A percentile compares a stretch with the other conserved stretches of the same genome.
Evolutionary conservation across 805 yeast genomes (phyloP).

Genomic region (Candida odintsovae): DNA sequence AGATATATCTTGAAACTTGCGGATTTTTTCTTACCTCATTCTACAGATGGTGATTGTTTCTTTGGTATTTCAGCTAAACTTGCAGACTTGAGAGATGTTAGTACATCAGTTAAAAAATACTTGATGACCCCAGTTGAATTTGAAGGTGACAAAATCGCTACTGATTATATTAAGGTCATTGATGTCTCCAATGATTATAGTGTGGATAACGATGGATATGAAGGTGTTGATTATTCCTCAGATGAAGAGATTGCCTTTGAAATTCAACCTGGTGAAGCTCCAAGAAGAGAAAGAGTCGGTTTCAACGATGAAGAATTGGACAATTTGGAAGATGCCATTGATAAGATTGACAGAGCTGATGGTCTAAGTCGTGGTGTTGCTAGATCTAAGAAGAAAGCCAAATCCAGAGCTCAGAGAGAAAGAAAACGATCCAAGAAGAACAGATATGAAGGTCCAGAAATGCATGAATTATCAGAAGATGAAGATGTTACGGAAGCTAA

Average conservation of each 20-base stretch:
- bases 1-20: slow-evolving; percentile 40
- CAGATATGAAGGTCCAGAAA: slow-evolving; percentile 7
- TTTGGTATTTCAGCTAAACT: slow-evolving; percentile 30
- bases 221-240: slow-evolving; percentile 31
- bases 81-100: slow-evolving; percentile 28
- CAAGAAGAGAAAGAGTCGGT: slow-evolving; percentile 5
- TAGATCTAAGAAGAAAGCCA: slow-evolving; percentile 7
- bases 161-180: slow-evolving; percentile 25
- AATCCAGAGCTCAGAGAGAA: slow-evolving; percentile 6
- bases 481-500: slow-evolving; percentile 13
- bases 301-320: slow-evolving; percentile 18
- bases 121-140: slow-evolving; percentile 29
- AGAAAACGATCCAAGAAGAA: slow-evolving; percentile 4
- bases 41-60: slow-evolving; percentile 33
- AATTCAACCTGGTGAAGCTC: slow-evolving; percentile 16
- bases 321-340: slow-evolving; percentile 14
- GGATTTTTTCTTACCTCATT: slow-evolving; percentile 41
- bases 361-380: slow-evolving; percentile 18
- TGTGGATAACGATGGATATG: slow-evolving; percentile 31
- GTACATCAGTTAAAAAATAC: slow-evolving; percentile 38
- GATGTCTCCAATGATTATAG: slow-evolving; percentile 29
- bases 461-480: slow-evolving; percentile 30
- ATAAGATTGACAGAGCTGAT: slow-evolving; percentile 4
- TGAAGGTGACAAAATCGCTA: slow-evolving; percentile 29
- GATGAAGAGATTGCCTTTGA: slow-evolving; percentile 36